These are phyloP conservation scores for Diutina scorzettiae DNA, from an alignment of 1,139 yeast species.

Conservation along the genomic window DNA sequence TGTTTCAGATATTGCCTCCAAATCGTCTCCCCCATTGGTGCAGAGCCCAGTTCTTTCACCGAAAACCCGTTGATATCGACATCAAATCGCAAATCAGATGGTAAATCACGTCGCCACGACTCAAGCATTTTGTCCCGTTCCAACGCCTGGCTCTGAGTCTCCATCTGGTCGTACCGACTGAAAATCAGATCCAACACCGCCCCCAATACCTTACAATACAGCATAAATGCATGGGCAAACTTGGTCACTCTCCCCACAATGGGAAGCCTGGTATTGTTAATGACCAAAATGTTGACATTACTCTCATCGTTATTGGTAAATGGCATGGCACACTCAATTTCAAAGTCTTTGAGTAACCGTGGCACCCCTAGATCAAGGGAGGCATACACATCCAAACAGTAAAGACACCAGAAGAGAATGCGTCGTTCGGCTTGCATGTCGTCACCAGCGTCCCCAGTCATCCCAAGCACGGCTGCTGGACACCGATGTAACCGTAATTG, in stretches of 20 bases:
- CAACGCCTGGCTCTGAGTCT: conserved; percentile 24
- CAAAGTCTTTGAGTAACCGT: conserved; percentile 63
- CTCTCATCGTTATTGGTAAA: conserved; percentile 35
- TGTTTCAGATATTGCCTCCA: conserved; percentile 30
- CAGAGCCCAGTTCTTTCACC: conserved; percentile 19
- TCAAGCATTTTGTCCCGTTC: conserved; percentile 62
- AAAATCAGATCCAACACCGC: conserved; percentile 55
- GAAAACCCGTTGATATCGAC: conserved; percentile 52
- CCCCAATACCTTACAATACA: conserved; percentile 65
- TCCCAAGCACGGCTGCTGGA: conserved; percentile 66
- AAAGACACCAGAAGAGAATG: conserved; percentile 74
- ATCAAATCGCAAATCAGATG: conserved; percentile 49
- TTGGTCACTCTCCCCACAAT: conserved; percentile 61
- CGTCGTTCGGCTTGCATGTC: conserved; percentile 72
- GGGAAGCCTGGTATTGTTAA: conserved; percentile 44
- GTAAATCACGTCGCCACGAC: conserved; percentile 67
- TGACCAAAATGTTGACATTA: conserved; percentile 43
- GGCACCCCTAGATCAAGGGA: conserved; percentile 77
- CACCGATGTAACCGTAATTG: conserved; percentile 78
- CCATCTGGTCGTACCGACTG: conserved; percentile 33
- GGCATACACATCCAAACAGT: conserved; percentile 64
- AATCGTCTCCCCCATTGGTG: conserved; percentile 12
- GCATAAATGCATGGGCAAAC: conserved; percentile 50
- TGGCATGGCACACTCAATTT: conserved; percentile 79
- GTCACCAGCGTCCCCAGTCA: conserved; percentile 36